Evolutionary conservation across 2,329 filamentous ascomycete species (phyloP), one percentile per base, ranked within the genome.

Genomic region (Teratosphaeria nubilosa): DNA sequence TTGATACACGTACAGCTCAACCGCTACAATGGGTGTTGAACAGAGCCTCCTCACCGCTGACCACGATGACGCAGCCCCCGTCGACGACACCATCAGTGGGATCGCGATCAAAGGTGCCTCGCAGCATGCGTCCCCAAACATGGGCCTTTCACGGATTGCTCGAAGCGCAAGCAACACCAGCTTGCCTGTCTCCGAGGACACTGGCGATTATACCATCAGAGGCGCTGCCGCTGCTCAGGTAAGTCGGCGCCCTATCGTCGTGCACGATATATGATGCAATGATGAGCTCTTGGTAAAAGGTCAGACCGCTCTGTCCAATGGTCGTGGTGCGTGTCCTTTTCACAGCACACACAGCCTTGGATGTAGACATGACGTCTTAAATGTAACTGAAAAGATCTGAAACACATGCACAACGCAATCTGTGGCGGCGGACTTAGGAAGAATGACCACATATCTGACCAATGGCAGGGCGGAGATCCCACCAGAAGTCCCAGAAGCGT

Each of bases 321-420:
- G 53, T 55, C 34, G 30, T 45, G 34, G 30, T 48, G 41, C 5
- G 16, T 22, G 41, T 20, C 9, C 41, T 32, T n/a, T 24, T 54
- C 50, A 7, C 25, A 16, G 54, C 13, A 53, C 64, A 63, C 63
- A 53, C 56, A 69, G 61, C 67, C 68, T 68, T 61, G 50, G 56
- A 56, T 55, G 51, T 34, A 41, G 58, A 57, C 14, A 56, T 68
- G 67, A 67, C 58, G 65, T 64, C 58, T 51, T 30, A 24, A 57
- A 53, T 30, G 70, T 80, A 82, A 87, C 84, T 87, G 84, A 87
- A 87, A 88, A 88, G 85, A 88, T 81, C 86, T 88, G 86, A 88
- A 24, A 20, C 9, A 20, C 20, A 20, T 22, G 41, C 41, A 48
- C 41, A 16, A 48, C 41, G n/a, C 41, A 48, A 16, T 20, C 41